These are phyloP conservation scores for Phaffomyces opuntiae DNA, from an alignment of 805 yeast genomes.

Conservation along the genomic window DNA sequence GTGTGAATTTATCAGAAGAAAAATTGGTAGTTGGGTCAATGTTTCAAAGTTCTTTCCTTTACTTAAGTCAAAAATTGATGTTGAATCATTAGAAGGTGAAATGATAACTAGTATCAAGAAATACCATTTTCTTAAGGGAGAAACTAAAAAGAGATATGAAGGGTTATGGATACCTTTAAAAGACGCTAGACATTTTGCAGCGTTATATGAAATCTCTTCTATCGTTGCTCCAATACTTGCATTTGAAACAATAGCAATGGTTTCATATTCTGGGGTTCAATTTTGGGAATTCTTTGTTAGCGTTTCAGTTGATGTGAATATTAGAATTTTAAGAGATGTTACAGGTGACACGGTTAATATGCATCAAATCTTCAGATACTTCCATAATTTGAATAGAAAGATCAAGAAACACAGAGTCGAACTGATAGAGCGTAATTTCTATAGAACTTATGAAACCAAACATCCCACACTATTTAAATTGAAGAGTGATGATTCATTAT, in stretches of 20 bases:
- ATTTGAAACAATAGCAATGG: constrained; percentile 22
- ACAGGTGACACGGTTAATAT: constrained; percentile 15
- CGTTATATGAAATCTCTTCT: constrained; percentile 10
- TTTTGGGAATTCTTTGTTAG: constrained; percentile 23
- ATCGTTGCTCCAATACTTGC: constrained; percentile 15
- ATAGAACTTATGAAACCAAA: constrained; percentile 3
- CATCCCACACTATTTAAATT: constrained; percentile 2
- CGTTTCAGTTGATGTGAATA: constrained; percentile 9
- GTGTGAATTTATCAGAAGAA: constrained; percentile 10
- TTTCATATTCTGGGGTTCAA: constrained; percentile 17
- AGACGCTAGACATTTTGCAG: constrained; percentile 19
- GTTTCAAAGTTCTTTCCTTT: constrained; percentile 9
- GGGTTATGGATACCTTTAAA: constrained; percentile 22
- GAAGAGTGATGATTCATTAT: constrained; percentile 19
- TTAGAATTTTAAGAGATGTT: constrained; percentile 21
- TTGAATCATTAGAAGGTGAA: not conserved
- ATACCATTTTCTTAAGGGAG: not conserved
- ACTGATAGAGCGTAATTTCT: constrained; percentile 13
- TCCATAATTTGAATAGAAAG: constrained; percentile 10
- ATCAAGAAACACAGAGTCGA: constrained; percentile 3
- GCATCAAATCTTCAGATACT: constrained; percentile 19
- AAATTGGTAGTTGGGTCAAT: constrained; percentile 21
- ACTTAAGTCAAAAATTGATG: not conserved
- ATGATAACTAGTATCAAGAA: not conserved
- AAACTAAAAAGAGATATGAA: not conserved